Conservation (phyloP, 306 rosid species). For the Alnus glutinosa region DNA sequence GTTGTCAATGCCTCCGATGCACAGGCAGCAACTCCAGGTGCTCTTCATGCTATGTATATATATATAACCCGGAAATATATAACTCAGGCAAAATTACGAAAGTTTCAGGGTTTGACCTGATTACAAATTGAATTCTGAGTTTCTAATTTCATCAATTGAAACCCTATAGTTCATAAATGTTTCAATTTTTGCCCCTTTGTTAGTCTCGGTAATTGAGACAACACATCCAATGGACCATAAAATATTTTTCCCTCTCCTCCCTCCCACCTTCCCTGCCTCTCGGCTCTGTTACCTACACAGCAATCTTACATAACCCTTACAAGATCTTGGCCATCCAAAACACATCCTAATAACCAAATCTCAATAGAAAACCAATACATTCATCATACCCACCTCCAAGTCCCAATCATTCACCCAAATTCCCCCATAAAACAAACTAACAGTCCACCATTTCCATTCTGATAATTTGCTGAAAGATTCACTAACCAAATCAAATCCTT, state of each 20-base stretch:
- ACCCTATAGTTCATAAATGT: background rate
- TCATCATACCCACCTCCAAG: background rate
- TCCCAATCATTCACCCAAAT: background rate
- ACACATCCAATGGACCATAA: background rate
- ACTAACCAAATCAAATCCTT: background rate
- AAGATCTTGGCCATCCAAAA: background rate
- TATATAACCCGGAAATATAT: background rate
- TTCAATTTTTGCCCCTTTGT: no score
- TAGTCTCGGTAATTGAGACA: no score
- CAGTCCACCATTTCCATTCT: background rate
- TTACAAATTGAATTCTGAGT: no score
- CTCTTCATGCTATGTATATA: constrained; percentile 5
- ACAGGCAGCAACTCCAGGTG: constrained; percentile 93
- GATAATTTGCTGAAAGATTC: background rate
- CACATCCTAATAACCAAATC: background rate
- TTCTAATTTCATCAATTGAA: background rate
- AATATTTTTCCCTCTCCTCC: background rate
- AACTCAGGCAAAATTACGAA: background rate
- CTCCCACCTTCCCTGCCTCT: background rate
- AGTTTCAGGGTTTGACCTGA: background rate
- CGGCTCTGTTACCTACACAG: background rate
- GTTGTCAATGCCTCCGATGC: constrained; percentile 83
- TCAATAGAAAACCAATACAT: background rate
- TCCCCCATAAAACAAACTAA: background rate
- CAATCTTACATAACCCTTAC: background rate